Percentiles rank a stretch among this genome's conserved stretches.
Evolutionary conservation across 2,329 filamentous ascomycete genomes (phyloP).

Genomic region (Microcyclosporella mali): DNA sequence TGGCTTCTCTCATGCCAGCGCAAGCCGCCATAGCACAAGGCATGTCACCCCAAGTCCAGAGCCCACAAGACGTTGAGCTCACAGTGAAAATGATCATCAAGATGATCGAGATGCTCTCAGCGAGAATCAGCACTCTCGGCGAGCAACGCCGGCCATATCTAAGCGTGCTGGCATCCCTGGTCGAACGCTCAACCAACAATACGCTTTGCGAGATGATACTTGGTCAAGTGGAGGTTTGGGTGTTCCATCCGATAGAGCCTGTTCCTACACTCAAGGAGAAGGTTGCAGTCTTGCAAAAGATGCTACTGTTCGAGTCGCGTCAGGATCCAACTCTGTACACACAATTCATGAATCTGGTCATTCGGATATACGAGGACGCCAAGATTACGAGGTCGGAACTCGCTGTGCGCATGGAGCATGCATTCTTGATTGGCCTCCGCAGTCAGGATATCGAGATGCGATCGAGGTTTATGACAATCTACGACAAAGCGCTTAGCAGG

Average conservation of each 20-base stretch:
- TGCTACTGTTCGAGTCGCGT: constrained; percentile 89
- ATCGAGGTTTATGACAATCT: constrained; percentile 92
- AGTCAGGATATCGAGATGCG: constrained; percentile 95
- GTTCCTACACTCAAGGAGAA: constrained; percentile 98
- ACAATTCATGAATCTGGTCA: constrained; percentile 91
- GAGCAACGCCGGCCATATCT: constrained; percentile 90
- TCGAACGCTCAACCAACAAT: constrained; percentile 87
- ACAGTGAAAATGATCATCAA: constrained; percentile 90
- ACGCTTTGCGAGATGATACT: constrained; percentile 87
- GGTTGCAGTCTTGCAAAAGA: constrained; percentile 97
- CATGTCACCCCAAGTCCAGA: constrained; percentile 44
- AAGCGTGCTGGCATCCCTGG: constrained; percentile 86
- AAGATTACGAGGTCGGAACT: constrained; percentile 93
- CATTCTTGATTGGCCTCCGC: constrained; percentile 90
- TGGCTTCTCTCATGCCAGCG: constrained; percentile 61
- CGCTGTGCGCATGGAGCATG: constrained; percentile 94
- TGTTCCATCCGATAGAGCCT: constrained; percentile 89
- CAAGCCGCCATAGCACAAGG: constrained; percentile 44
- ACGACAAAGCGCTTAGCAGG: constrained; percentile 90
- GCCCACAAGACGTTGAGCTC: constrained; percentile 75
- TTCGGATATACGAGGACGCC: constrained; percentile 95
- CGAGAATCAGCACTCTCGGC: constrained; percentile 85
- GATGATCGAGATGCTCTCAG: constrained; percentile 84
- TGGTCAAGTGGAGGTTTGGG: constrained; percentile 89
- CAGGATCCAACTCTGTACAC: constrained; percentile 77